Base-by-base conservation (phyloP, 495 filamentous ascomycete genomes). In the Elaphomyces granulatus region DNA sequence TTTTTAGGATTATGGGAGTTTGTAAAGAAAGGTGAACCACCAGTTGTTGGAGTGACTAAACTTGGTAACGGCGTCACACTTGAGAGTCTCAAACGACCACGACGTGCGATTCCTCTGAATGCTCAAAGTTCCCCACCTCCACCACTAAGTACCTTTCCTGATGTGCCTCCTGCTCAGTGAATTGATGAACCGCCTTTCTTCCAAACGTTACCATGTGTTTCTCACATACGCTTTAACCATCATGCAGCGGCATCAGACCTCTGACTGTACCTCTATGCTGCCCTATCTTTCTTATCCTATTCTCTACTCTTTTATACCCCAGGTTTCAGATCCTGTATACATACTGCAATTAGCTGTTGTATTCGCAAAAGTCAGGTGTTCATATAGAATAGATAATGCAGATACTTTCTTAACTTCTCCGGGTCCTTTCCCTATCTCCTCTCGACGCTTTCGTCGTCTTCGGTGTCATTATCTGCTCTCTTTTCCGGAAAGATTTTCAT, bases 31-130 rank as follows among this genome's bases (percentile, higher is more conserved):
- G 84, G 83, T n/a, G 88, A 94, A 50, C 69, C 85, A 2, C 77
- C 90, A 4, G 69, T 92, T 9, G 87, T 99, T 57, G 90, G 90
- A 17, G 72, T 93, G 42, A 94, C 87, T n/a, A 94, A 94, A 55
- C 61, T 99, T 32, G 73, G 72, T 30, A 67, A 78, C 42, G 84
- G 83, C n/a, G 58, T 87, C 8, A 94, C 85, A 23, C 54, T 84
- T 52, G 83, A 83, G 40, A 75, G 78, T 26, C 63, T 95, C 56
- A 84, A 80, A 61, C 74, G 76, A 45, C 78, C 85, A 20, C 71
- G 83, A 62, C 68, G 74, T 49, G 75, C 75, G 61, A 53, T 82
- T 18, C 72, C 78, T 14, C 55, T 70, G 20, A n/a, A n/a, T n/a
- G n/a, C n/a, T n/a, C n/a, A n/a, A n/a, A n/a, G n/a, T n/a, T n/a